Evolutionary conservation across 2,329 filamentous ascomycete species (phyloP).

Genomic region (Aurifilum marmelostoma): DNA sequence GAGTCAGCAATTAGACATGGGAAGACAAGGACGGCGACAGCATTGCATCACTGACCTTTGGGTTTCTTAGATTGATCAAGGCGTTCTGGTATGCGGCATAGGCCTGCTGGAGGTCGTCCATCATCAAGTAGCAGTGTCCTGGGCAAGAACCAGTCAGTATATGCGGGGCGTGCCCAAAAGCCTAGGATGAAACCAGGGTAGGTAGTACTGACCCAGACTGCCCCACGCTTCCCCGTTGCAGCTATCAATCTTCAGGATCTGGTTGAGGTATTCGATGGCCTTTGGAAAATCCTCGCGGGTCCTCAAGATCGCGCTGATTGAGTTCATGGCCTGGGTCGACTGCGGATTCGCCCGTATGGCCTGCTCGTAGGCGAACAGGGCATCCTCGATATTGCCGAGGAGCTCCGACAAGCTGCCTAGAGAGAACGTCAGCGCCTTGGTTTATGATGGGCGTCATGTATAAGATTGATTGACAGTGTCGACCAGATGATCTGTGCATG

Average conservation of each 20-base stretch:
- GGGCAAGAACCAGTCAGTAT: conserved; percentile 34
- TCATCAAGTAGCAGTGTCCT: conserved; percentile 99
- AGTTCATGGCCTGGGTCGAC: conserved; percentile 90
- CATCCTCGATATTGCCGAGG: conserved; percentile 85
- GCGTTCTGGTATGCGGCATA: conserved; percentile 97
- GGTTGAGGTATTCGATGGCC: conserved; percentile 89
- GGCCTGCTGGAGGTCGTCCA: conserved; percentile 95
- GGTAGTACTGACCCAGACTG: conserved; percentile 68
- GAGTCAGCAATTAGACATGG: conserved; percentile 10
- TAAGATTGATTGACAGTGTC: background rate
- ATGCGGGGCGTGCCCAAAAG: conserved; percentile 1
- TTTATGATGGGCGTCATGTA: conserved; percentile 30
- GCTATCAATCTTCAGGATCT: conserved; percentile 85
- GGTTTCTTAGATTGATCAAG: conserved; percentile 87
- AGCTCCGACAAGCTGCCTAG: conserved; percentile 84
- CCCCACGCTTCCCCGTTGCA: conserved; percentile 97
- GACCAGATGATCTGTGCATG: background rate
- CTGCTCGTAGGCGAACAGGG: conserved; percentile 87
- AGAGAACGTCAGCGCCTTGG: conserved; percentile 36
- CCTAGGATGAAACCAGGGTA: conserved; percentile 35
- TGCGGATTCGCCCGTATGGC: conserved; percentile 85
- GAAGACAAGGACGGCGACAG: background rate
- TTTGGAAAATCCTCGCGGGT: conserved; percentile 93
- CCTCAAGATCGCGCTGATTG: conserved; percentile 88
- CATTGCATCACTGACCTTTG: conserved; percentile 67